Base-by-base conservation (phyloP, 371 early-diverging fungal species). In the Zychaea mexicana region DNA sequence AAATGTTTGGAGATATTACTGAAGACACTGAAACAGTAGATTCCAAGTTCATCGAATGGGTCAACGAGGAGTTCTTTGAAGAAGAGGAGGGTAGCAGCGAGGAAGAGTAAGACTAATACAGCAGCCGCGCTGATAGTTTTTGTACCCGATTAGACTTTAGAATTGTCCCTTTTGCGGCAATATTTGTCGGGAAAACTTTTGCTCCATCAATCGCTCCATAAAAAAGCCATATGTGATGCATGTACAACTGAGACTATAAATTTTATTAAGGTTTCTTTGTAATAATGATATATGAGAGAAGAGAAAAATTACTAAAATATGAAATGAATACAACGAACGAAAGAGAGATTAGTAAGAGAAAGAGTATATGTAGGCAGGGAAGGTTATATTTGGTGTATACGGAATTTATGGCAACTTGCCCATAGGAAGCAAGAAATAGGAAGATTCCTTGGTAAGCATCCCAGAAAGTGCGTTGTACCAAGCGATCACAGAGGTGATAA, bases 391-490 rank as follows among this genome's bases (percentile, higher is more conserved):
- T 22, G 19, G 36, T 57, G n/a, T 36, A 19, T 26, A 9, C 22
- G 56, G n/a, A 6, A 42, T 13, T 42, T 30, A 42, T 13, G 59
- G 28, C 17, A 58, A 30, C 7, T 17, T 45, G 33, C 85, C 85
- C 5, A 78, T 69, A 47, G 91, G 91, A 53, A 90, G 74, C 15
- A 61, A 67, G 61, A 90, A 81, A 68, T 81, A 77, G 53, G 86
- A 83, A 55, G 78, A 87, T n/a, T 82, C 71, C 22, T 77, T 79
- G 47, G 81, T 79, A 55, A 88, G 84, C 15, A 90, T 78, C 59
- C 87, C 86, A 12, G 87, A 78, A 0, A 90, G 83, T 12, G 90
- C 89, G 66, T 84, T 86, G 61, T 92, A 92, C 90, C 89, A 92
- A 33, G 90, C 91, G 62, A 88, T 77, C 13, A 90, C 31, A 13